Evolutionary conservation across 441 rosid genomes (phyloP), one percentile per base, ranked within the genome.

Genomic region (Erysimum cheiri): DNA sequence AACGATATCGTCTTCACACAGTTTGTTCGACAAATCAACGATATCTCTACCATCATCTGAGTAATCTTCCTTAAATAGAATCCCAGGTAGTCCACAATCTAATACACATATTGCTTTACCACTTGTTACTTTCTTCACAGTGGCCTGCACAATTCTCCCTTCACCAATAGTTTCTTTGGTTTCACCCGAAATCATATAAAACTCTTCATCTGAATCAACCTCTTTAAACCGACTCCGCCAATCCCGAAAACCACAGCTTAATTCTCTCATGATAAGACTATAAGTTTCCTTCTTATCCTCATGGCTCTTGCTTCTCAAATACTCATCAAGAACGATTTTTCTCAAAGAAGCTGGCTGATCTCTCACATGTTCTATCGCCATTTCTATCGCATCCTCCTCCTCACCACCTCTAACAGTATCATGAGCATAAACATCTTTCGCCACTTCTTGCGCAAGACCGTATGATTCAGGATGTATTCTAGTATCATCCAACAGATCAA

Each of bases 401-500:
- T 87, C n/a, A n/a, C n/a, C n/a, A n/a, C n/a, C n/a, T n/a, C n/a
- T n/a, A n/a, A n/a, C n/a, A n/a, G n/a, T 6, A 40, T 87, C 92
- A 74, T 72, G 75, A 58, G 82, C 85, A 69, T 81, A 88, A 52
- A 90, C 82, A 80, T 80, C 89, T 67, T 85, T 90, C 4, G 92
- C 97, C 88, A 93, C 67, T 76, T 90, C 96, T 64, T 86, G 93
- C 4, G 97, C 98, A 37, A 87, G 49, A 31, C 79, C 69, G 74
- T 87, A 93, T 56, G 97, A 93, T 78, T 92, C 98, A 0, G 98
- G 98, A 81, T 92, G 95, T 72, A 92, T 90, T 78, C 98, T 82
- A 3, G 98, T 90, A 70, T 90, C 97, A 79, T 90, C 98, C 81
- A 93, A 77, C 63, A 88, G 74, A 72, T 90, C 97, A 15, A 44